A percentile compares a stretch with the other conserved stretches of the same genome.
Conservation (phyloP, 2,329 filamentous ascomycete genomes). For the Tolypocladium endophyticum region DNA sequence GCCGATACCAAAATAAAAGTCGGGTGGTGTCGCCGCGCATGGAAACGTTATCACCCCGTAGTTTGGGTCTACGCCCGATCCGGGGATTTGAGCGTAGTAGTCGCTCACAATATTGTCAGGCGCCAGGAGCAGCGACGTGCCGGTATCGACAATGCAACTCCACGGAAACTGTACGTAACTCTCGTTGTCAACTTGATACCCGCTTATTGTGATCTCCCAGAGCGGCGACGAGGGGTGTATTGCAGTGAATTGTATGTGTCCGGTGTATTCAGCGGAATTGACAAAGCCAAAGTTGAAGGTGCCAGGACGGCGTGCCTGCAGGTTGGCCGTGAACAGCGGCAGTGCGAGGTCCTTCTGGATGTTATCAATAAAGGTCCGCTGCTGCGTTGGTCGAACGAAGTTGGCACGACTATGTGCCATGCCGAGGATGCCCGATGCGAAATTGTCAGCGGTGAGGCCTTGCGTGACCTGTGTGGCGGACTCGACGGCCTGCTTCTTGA, state of each 20-base stretch:
- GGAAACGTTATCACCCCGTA: constrained; percentile 48
- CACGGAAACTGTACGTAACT: constrained; percentile 19
- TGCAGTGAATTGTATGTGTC: constrained; percentile 42
- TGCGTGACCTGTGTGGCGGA: constrained; percentile 48
- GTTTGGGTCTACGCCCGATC: constrained; percentile 31
- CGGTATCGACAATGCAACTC: constrained; percentile 57
- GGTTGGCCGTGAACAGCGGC: constrained; percentile 26
- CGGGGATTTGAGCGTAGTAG: constrained; percentile 49
- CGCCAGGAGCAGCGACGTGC: constrained; percentile 55
- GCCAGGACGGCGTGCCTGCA: constrained; percentile 19
- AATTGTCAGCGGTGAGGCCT: constrained; percentile 21
- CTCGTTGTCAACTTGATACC: constrained; percentile 39
- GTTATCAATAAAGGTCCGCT: constrained; percentile 26
- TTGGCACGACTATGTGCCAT: constrained; percentile 21
- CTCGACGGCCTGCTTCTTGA: constrained; percentile 53
- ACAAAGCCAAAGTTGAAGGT: constrained; percentile 37
- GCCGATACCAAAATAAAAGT: constrained; percentile 24
- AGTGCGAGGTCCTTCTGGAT: constrained; percentile 14
- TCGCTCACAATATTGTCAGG: constrained; percentile 38
- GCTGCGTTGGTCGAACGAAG: constrained; percentile 18
- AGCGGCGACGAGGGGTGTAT: constrained; percentile 44
- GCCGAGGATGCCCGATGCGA: constrained; percentile 25
- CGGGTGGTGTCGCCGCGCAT: constrained; percentile 40
- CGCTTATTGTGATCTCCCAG: constrained; percentile 50
- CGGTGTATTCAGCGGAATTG: constrained; percentile 44